A percentile compares a stretch with the other conserved stretches of the same genome.
Conservation (phyloP, 495 filamentous ascomycete species). For the Penicillium cataractarum region DNA sequence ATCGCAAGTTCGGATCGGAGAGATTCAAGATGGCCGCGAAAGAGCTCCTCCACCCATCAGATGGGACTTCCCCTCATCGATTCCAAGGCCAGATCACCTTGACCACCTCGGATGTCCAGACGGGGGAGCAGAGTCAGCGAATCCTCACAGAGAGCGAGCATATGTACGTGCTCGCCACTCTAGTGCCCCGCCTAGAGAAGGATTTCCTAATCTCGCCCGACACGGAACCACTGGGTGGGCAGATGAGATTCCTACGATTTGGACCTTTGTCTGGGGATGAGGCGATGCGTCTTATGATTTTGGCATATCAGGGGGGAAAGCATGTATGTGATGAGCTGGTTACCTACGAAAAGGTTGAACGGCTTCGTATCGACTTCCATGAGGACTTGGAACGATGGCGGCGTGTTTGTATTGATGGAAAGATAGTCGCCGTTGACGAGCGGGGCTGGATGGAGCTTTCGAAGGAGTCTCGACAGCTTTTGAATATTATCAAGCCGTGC, state of each 20-base stretch:
- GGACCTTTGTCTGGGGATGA: constrained; percentile 61
- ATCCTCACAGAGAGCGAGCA: constrained; percentile 38
- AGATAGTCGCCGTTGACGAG: constrained; percentile 70
- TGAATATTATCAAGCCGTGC: constrained; percentile 30
- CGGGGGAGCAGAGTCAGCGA: constrained; percentile 7
- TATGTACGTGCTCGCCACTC: constrained; percentile 73
- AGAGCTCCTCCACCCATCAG: constrained; percentile 65
- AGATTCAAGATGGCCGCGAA: constrained; percentile 83
- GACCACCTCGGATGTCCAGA: constrained; percentile 24
- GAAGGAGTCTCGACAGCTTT: constrained; percentile 36
- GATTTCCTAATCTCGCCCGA: constrained; percentile 76
- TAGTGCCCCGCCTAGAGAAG: constrained; percentile 79
- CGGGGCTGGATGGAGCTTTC: constrained; percentile 72
- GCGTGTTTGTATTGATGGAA: constrained; percentile 86
- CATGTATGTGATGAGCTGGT: constrained; percentile 67
- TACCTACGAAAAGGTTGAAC: constrained; percentile 66
- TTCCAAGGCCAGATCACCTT: constrained; percentile 65
- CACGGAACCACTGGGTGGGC: constrained; percentile 66
- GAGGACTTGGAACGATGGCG: constrained; percentile 72
- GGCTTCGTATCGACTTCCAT: constrained; percentile 64
- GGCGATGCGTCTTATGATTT: constrained; percentile 73
- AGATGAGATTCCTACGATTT: constrained; percentile 74
- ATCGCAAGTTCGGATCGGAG: constrained; percentile 71
- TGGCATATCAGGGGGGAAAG: constrained; percentile 72
- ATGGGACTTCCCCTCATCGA: constrained; percentile 62